Conservation (phyloP, 2,329 filamentous ascomycete species). For the Colletotrichum magnum region DNA sequence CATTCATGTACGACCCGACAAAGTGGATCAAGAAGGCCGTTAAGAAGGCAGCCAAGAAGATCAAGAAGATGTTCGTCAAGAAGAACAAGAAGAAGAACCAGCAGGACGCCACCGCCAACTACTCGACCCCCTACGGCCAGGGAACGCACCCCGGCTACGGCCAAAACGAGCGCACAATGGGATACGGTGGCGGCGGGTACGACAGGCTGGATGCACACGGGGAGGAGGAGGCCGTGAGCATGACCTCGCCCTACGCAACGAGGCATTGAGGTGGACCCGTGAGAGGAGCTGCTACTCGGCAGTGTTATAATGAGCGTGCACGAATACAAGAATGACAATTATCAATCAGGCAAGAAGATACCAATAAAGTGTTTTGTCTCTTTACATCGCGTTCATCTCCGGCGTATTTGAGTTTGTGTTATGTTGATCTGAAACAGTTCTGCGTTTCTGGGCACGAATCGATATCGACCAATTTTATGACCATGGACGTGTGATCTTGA, state of each 20-base stretch:
- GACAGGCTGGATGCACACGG: neutral
- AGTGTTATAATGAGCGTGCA: neutral
- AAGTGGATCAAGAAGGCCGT: slow-evolving; percentile 31
- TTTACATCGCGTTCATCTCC: too few relatives aligned
- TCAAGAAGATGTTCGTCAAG: slow-evolving; percentile 32
- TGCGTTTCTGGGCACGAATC: too few relatives aligned
- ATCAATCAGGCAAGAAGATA: too few relatives aligned
- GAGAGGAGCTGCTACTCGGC: neutral
- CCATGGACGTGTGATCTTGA: too few relatives aligned
- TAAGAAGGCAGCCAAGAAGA: slow-evolving; percentile 30
- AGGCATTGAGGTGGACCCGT: neutral
- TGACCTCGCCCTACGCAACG: slow-evolving; percentile 15
- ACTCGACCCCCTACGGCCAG: slow-evolving; percentile 2
- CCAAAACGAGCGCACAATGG: slow-evolving; percentile 14
- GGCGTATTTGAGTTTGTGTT: too few relatives aligned
- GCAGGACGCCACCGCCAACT: neutral
- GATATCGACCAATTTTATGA: too few relatives aligned
- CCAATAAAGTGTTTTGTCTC: too few relatives aligned
- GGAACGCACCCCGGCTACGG: slow-evolving; percentile 28
- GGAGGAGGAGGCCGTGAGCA: slow-evolving; percentile 20
- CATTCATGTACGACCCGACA: neutral
- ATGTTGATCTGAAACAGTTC: too few relatives aligned
- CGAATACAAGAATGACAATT: neutral
- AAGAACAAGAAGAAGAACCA: slow-evolving; percentile 25
- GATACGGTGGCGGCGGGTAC: slow-evolving; percentile 18